phyloP scores from a whole-genome alignment of 495 filamentous ascomycete genomes.

The Cercophora newfieldiana region DNA sequence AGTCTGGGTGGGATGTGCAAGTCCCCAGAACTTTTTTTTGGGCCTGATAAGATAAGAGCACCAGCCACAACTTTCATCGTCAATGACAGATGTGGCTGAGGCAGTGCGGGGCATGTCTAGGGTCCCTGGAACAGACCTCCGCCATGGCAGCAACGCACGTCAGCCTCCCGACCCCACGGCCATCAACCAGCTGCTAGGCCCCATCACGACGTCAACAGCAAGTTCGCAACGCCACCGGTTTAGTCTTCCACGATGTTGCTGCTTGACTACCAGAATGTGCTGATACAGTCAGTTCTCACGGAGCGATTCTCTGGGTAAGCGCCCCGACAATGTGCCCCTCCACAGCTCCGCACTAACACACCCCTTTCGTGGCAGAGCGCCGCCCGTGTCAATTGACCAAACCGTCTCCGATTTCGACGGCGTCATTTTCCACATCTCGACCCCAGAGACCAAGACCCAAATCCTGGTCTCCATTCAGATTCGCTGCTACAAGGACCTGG shows the following conservation, averaged over 20 bases:
- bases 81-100: slow-evolving; percentile 1
- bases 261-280: slow-evolving; percentile 97
- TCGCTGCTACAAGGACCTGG: slow-evolving; percentile 88
- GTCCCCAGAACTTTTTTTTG: slow-evolving; percentile 35
- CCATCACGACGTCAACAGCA: slow-evolving; percentile 22
- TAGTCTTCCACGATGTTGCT: slow-evolving; percentile 72
- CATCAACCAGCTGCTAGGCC: slow-evolving; percentile 14
- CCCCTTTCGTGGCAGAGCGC: slow-evolving; percentile 56
- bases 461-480: slow-evolving; percentile 91
- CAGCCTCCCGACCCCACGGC: slow-evolving; percentile 30
- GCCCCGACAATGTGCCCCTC: slow-evolving; percentile 3
- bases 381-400: slow-evolving; percentile 89
- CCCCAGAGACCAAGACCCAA: slow-evolving; percentile 86
- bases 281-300: slow-evolving; percentile 92
- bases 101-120: slow-evolving; percentile 19
- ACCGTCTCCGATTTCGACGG: slow-evolving; percentile 97
- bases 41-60: slow-evolving; percentile 38
- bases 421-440: slow-evolving; percentile 96
- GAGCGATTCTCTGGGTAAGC: slow-evolving; percentile 89
- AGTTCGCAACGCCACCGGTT: slow-evolving; percentile 5
- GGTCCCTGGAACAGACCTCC: neutral
- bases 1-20: slow-evolving; percentile 26
- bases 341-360: slow-evolving; percentile 10
- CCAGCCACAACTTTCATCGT: slow-evolving; percentile 22
- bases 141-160: slow-evolving; percentile 23